phyloP scores from a whole-genome alignment of 495 filamentous ascomycete species.

The Hypoxylon perforatum region DNA sequence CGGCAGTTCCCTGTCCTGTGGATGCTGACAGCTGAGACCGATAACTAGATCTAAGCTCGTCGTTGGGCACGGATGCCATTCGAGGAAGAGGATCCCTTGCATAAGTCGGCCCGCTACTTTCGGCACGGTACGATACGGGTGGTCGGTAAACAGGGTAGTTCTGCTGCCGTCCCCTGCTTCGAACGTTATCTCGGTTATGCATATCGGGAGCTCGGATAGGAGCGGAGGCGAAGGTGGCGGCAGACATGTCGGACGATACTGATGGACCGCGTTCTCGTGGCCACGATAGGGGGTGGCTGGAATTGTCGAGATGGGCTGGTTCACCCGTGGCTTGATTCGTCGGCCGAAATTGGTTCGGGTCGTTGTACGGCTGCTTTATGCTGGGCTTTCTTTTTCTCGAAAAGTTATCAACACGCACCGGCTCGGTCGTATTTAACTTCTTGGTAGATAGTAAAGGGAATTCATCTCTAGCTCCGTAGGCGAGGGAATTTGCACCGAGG shows the following conservation, averaged over 20 bases:
- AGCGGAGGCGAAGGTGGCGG: conserved; percentile 55
- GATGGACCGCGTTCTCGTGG: conserved; percentile 55
- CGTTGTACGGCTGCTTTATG: conserved; percentile 53
- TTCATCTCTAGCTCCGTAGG: conserved; percentile 45
- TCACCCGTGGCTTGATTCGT: conserved; percentile 44
- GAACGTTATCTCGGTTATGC: conserved; percentile 30
- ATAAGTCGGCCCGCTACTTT: conserved; percentile 41
- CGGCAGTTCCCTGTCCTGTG: conserved; percentile 72
- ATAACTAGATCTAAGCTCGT: conserved; percentile 75
- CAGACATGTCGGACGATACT: conserved; percentile 58
- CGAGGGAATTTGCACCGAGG: conserved; percentile 27
- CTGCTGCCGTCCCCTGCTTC: conserved; percentile 39
- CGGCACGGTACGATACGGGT: conserved; percentile 44
- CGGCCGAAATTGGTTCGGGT: conserved; percentile 47
- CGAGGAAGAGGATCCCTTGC: conserved; percentile 55
- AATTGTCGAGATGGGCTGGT: conserved; percentile 45
- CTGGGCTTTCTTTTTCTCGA: conserved; percentile 63
- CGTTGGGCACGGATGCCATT: conserved; percentile 54
- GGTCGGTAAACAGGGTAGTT: conserved; percentile 33
- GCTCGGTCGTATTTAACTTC: conserved; percentile 42
- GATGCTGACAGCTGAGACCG: conserved; percentile 75
- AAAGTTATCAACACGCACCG: conserved; percentile 60
- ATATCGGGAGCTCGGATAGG: conserved; percentile 48
- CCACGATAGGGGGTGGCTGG: conserved; percentile 47
- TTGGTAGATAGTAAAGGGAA: conserved; percentile 38